phyloP scores from a whole-genome alignment of 2,329 filamentous ascomycete species.

The Neurospora sp. region DNA sequence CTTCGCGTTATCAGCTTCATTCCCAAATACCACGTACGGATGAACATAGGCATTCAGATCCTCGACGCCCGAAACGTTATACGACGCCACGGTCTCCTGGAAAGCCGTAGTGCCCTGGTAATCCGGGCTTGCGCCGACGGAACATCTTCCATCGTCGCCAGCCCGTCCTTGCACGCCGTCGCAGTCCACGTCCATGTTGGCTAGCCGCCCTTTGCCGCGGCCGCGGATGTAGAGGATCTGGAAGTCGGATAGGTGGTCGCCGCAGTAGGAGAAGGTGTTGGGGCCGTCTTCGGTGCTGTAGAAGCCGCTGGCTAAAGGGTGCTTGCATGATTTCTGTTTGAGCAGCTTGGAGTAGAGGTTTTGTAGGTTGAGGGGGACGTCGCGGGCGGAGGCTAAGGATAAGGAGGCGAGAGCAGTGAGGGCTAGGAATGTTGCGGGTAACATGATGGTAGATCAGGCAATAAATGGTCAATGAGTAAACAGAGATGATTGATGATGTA shows the following conservation, averaged over 20 bases:
- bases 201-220: constrained; percentile 24
- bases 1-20: constrained; percentile 19
- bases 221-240: constrained; percentile 36
- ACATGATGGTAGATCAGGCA: background rate
- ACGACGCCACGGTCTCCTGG: constrained; percentile 24
- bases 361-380: constrained; percentile 19
- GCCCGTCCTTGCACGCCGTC: constrained; percentile 40
- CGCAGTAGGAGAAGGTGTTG: constrained; percentile 30
- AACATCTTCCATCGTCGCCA: constrained; percentile 35
- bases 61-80: constrained; percentile 14
- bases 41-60: constrained; percentile 41
- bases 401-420: background rate
- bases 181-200: constrained; percentile 50
- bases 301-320: constrained; percentile 21
- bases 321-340: constrained; percentile 21
- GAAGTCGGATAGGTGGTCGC: constrained; percentile 25
- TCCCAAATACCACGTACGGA: constrained; percentile 45
- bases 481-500: background rate
- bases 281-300: constrained; percentile 21
- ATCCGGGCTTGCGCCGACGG: constrained; percentile 26
- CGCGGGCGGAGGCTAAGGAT: background rate
- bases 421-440: no score
- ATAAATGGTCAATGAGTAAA: no score
- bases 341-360: constrained; percentile 24
- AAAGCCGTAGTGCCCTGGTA: constrained; percentile 35